A percentile compares a stretch with the other conserved stretches of the same genome.
Evolutionary conservation across 2,329 filamentous ascomycete species (phyloP).

Genomic region (Fusarium lateritium): DNA sequence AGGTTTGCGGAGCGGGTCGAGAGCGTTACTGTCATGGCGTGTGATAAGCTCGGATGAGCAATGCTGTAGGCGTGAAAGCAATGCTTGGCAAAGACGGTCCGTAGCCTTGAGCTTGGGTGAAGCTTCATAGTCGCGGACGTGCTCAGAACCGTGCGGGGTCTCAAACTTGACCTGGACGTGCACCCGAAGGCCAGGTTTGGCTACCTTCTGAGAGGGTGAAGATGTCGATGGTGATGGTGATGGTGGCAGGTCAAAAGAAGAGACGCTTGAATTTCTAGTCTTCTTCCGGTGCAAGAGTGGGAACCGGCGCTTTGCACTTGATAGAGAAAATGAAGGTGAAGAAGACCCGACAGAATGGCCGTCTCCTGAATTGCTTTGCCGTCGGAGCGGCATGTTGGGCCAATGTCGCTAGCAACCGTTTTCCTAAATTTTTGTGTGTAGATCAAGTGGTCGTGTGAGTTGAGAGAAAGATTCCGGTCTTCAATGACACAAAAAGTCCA

Average conservation of each 20-base stretch:
- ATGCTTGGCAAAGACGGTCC: constrained; percentile 63
- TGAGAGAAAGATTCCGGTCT: constrained; percentile 23
- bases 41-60: constrained; percentile 68
- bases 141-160: constrained; percentile 60
- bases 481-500: constrained; percentile 42
- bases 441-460: constrained; percentile 10
- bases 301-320: constrained; percentile 51
- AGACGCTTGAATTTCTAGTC: constrained; percentile 43
- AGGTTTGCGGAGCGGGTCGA: constrained; percentile 56
- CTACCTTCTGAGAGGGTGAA: constrained; percentile 18
- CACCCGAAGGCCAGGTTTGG: constrained; percentile 55
- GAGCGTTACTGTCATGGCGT: constrained; percentile 64
- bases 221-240: constrained; percentile 25
- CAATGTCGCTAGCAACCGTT: constrained; percentile 15
- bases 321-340: constrained; percentile 43
- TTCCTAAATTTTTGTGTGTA: constrained; percentile 10
- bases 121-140: constrained; percentile 63
- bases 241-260: constrained; percentile 18
- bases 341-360: constrained; percentile 43
- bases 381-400: constrained; percentile 47
- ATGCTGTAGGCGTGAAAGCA: constrained; percentile 67
- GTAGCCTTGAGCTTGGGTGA: constrained; percentile 61
- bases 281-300: constrained; percentile 51
- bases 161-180: constrained; percentile 63
- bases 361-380: constrained; percentile 47